These are phyloP conservation scores for Stereocaulon alpinum DNA, from an alignment of 495 filamentous ascomycete genomes.

Conservation along the genomic window DNA sequence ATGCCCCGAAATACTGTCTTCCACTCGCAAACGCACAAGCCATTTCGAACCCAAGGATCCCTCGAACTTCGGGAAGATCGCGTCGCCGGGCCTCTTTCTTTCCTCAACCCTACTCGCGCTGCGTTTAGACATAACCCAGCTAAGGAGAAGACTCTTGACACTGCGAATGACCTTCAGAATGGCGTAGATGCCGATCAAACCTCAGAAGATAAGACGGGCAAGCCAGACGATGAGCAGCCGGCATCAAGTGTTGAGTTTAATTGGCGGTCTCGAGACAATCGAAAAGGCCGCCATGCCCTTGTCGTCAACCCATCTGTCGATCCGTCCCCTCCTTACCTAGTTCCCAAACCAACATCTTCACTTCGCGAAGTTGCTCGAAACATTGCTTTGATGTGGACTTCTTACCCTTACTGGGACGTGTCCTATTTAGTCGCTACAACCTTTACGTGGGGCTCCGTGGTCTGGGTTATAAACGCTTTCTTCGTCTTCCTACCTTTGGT, in stretches of 20 bases:
- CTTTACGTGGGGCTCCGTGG: constrained; percentile 53
- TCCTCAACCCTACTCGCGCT: constrained; percentile 42
- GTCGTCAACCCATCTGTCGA: constrained; percentile 31
- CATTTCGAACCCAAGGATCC: constrained; percentile 7
- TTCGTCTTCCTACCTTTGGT: constrained; percentile 54
- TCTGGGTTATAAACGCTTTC: constrained; percentile 61
- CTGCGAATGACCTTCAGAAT: neutral
- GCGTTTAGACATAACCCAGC: constrained; percentile 20
- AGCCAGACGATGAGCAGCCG: constrained; percentile 6
- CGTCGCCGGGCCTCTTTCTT: constrained; percentile 33
- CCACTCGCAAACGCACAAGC: constrained; percentile 14
- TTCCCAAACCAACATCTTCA: constrained; percentile 37
- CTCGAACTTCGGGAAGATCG: constrained; percentile 15
- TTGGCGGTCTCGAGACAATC: constrained; percentile 60
- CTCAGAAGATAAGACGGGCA: constrained; percentile 5
- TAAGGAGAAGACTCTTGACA: neutral
- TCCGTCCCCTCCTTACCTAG: constrained; percentile 23
- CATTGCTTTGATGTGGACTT: constrained; percentile 45
- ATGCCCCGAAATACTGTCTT: constrained; percentile 16
- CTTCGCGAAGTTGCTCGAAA: constrained; percentile 31
- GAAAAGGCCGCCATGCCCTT: constrained; percentile 57
- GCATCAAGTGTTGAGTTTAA: constrained; percentile 29
- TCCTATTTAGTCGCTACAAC: constrained; percentile 54
- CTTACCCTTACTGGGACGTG: constrained; percentile 57
- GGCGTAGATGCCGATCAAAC: neutral